Evolutionary conservation across 495 filamentous ascomycete genomes (phyloP).

Genomic region (Trichocladium uniseriatum): DNA sequence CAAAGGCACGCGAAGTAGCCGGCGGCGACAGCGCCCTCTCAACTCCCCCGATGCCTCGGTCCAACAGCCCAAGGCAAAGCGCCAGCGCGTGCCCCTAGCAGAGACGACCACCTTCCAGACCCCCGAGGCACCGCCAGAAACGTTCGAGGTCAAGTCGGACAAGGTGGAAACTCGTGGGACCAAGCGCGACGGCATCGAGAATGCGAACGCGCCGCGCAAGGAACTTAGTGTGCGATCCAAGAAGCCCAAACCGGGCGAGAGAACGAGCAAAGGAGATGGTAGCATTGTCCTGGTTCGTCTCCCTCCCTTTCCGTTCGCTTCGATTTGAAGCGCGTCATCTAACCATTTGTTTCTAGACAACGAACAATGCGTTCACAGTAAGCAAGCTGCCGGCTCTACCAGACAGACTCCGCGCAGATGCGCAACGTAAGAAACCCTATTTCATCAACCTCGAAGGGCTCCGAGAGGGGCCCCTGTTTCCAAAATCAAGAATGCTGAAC

Average conservation of each 20-base stretch:
- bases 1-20: constrained; percentile 47
- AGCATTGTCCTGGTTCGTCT: constrained; percentile 52
- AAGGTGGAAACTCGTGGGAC: constrained; percentile 31
- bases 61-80: constrained; percentile 60
- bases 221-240: constrained; percentile 56
- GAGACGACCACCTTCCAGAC: constrained; percentile 46
- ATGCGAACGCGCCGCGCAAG: constrained; percentile 28
- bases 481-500: constrained; percentile 12
- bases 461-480: too few relatives aligned
- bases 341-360: constrained; percentile 48
- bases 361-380: constrained; percentile 78
- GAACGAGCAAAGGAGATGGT: constrained; percentile 49
- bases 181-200: constrained; percentile 40
- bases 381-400: constrained; percentile 75
- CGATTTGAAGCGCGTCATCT: constrained; percentile 7
- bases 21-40: constrained; percentile 56
- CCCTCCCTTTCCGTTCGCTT: not conserved
- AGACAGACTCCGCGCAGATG: constrained; percentile 54
- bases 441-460: too few relatives aligned
- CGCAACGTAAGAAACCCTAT: constrained; percentile 47
- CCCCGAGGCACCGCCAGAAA: constrained; percentile 37
- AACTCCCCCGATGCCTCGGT: constrained; percentile 56
- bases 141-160: constrained; percentile 39
- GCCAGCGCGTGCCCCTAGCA: constrained; percentile 54
- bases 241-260: constrained; percentile 47